These are phyloP conservation scores for Staphylotrichum longicolle DNA, from an alignment of 495 filamentous ascomycete species.

Conservation along the genomic window DNA sequence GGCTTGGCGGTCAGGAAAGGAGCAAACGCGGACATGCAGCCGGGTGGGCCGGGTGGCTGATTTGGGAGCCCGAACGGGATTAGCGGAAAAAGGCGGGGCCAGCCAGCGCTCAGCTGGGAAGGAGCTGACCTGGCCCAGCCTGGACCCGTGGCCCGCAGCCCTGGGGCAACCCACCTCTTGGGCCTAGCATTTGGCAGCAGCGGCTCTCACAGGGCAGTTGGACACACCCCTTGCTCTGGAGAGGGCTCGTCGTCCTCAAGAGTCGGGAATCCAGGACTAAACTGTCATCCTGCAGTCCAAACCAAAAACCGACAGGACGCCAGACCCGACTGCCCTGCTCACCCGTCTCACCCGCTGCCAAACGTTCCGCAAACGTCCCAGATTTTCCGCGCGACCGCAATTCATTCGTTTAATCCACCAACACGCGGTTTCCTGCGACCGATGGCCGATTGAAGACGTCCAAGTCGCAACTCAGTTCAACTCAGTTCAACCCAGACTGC, in stretches of 20 bases:
- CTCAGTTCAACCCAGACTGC: no score
- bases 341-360: not conserved
- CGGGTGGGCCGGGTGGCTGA: slow-evolving; percentile 6
- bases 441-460: slow-evolving; percentile 3
- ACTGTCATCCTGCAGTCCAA: not conserved
- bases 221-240: slow-evolving; percentile 1
- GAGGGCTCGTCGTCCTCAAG: slow-evolving; percentile 5
- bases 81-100: slow-evolving; percentile 16
- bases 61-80: slow-evolving; percentile 5
- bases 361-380: no score
- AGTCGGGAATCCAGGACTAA: not conserved
- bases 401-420: slow-evolving; percentile 17
- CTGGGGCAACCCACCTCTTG: slow-evolving; percentile 19
- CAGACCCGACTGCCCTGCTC: not conserved
- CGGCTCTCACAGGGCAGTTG: not conserved
- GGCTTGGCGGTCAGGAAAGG: not conserved
- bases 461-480: not conserved
- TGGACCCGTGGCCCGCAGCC: not conserved
- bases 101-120: slow-evolving; percentile 22
- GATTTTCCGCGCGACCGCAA: slow-evolving; percentile 3
- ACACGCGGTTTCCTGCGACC: not conserved
- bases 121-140: slow-evolving; percentile 21
- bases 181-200: slow-evolving; percentile 14
- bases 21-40: slow-evolving; percentile 5
- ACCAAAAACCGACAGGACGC: not conserved